A percentile compares a stretch with the other conserved stretches of the same genome.
These are phyloP conservation scores for Excoecaria agallocha DNA, from an alignment of 345 rosid species.

Conservation along the genomic window DNA sequence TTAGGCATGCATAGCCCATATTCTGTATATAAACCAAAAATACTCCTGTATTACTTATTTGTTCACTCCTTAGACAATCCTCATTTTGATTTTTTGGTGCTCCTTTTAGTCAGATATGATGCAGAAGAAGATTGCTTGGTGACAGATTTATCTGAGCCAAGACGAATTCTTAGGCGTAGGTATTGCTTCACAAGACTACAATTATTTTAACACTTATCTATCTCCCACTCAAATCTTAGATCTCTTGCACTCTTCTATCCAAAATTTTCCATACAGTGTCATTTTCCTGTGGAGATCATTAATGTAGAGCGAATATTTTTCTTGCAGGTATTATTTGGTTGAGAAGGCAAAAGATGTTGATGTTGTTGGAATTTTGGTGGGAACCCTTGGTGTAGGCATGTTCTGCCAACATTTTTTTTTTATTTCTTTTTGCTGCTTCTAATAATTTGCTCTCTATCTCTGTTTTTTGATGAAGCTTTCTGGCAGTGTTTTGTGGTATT, in stretches of 20 bases:
- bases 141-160: constrained; percentile 71
- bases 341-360: constrained; percentile 98
- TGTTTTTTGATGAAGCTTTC: background rate
- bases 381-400: constrained; percentile 97
- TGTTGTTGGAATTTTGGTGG: constrained; percentile 87
- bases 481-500: background rate
- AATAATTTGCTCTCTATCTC: background rate
- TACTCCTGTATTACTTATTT: constrained; percentile 4
- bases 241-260: background rate
- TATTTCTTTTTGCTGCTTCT: background rate
- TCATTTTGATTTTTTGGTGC: constrained; percentile 24
- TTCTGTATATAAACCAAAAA: background rate
- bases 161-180: constrained; percentile 84
- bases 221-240: background rate
- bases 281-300: background rate
- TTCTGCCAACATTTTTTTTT: background rate
- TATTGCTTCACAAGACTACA: constrained; percentile 26
- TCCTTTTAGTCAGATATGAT: constrained; percentile 84
- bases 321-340: constrained; percentile 81
- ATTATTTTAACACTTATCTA: background rate
- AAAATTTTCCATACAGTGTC: background rate
- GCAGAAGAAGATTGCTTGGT: constrained; percentile 55
- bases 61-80: background rate
- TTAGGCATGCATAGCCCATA: background rate
- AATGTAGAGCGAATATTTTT: constrained; percentile 10